Evolutionary conservation across 495 filamentous ascomycete species (phyloP).

Genomic region (Viridothelium virens): DNA sequence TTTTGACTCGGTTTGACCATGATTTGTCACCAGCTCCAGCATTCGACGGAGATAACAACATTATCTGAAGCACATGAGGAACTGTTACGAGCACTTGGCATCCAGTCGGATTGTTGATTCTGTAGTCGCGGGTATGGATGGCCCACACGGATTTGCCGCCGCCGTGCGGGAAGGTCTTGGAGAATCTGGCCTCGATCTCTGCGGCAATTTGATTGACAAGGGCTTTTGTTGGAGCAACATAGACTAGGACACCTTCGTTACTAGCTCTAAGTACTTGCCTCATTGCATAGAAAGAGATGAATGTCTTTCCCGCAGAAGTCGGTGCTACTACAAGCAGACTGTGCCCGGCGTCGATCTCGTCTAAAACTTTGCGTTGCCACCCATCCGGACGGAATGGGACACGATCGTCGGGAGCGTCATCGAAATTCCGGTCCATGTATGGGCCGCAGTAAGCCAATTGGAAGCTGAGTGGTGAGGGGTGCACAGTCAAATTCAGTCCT

Average conservation of each 20-base stretch:
- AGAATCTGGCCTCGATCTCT: constrained; percentile 61
- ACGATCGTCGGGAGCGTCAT: constrained; percentile 55
- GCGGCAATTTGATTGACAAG: constrained; percentile 78
- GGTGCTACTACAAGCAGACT: constrained; percentile 71
- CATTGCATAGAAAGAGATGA: constrained; percentile 70
- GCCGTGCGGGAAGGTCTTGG: constrained; percentile 48
- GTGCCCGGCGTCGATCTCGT: constrained; percentile 59
- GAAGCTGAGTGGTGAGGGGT: constrained; percentile 43
- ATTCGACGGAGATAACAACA: constrained; percentile 62
- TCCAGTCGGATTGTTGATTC: constrained; percentile 60
- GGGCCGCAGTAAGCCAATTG: constrained; percentile 61
- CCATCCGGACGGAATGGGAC: constrained; percentile 64
- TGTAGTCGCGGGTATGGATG: constrained; percentile 66
- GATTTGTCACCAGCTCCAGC: constrained; percentile 40
- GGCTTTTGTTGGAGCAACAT: constrained; percentile 75
- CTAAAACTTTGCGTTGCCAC: constrained; percentile 68
- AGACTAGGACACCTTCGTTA: constrained; percentile 63
- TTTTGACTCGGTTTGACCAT: constrained; percentile 57
- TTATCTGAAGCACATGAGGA: constrained; percentile 69
- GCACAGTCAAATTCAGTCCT: constrained; percentile 24
- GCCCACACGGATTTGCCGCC: constrained; percentile 68
- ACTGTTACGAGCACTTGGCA: constrained; percentile 73
- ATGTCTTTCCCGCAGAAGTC: constrained; percentile 61
- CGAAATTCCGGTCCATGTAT: constrained; percentile 65
- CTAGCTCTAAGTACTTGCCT: constrained; percentile 58